Evolutionary conservation across 345 rosid species (phyloP).

Genomic region (Eutrema heterophyllum): DNA sequence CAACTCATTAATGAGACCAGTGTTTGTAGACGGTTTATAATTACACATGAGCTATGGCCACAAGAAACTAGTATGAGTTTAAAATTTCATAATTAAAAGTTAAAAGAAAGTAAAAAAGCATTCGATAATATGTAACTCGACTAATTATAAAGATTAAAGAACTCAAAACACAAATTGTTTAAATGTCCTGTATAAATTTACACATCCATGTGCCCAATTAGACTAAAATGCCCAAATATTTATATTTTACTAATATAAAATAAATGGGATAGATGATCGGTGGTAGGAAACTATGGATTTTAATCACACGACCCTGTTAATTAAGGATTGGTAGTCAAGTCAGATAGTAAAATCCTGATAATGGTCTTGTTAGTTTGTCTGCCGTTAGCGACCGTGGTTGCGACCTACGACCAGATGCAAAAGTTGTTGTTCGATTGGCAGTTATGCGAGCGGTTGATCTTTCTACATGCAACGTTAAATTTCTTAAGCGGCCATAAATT

Average conservation of each 20-base stretch:
- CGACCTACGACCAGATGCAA: no score
- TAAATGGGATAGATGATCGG: background rate
- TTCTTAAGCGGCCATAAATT: no score
- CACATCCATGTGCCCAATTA: background rate
- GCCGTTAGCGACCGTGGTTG: no score
- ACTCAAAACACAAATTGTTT: background rate
- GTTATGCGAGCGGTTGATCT: no score
- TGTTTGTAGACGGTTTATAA: background rate
- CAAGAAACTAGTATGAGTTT: background rate
- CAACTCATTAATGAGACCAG: background rate
- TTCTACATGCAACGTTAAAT: no score
- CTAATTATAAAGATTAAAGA: background rate
- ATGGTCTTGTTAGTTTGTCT: no score
- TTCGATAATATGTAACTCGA: background rate
- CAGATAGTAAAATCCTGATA: background rate
- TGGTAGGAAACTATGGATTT: conserved; percentile 6
- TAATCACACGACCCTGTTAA: conserved; percentile 1
- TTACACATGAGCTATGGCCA: background rate
- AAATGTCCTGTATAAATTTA: background rate
- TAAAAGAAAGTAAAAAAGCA: background rate
- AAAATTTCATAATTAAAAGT: background rate
- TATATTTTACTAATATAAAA: background rate
- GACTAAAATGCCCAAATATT: background rate
- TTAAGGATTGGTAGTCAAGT: background rate
- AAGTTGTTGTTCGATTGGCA: no score